These are phyloP conservation scores for Millerago galiae DNA, from an alignment of 805 yeast genomes.

Conservation along the genomic window DNA sequence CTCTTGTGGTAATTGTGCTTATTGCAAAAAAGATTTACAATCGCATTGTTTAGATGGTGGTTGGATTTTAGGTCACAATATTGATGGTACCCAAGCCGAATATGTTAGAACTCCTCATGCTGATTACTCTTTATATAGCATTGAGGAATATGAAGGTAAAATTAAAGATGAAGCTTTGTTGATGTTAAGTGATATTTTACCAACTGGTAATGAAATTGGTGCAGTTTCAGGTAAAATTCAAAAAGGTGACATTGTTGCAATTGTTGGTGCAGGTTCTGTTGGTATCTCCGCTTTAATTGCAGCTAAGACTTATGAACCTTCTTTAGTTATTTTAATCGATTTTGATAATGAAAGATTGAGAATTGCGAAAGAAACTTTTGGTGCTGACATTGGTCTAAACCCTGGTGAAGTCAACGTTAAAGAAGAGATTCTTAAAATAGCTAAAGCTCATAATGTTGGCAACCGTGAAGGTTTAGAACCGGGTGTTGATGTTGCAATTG, in stretches of 20 bases:
- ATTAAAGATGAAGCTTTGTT: conserved; percentile 45
- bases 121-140: conserved; percentile 30
- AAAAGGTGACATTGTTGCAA: conserved; percentile 53
- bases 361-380: conserved; percentile 48
- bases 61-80: conserved; percentile 48
- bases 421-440: conserved; percentile 30
- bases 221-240: conserved; percentile 47
- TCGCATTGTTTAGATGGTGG: conserved; percentile 55
- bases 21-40: conserved; percentile 48
- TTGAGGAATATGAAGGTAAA: conserved; percentile 28
- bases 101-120: conserved; percentile 49
- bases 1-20: conserved; percentile 52
- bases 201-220: conserved; percentile 64
- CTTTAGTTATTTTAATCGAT: conserved; percentile 50
- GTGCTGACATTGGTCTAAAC: conserved; percentile 54
- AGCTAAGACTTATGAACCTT: conserved; percentile 49
- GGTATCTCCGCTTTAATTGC: conserved; percentile 58
- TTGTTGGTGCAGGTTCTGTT: conserved; percentile 64
- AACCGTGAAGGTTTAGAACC: conserved; percentile 27
- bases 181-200: conserved; percentile 59
- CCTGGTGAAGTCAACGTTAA: conserved; percentile 38
- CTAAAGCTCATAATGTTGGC: conserved; percentile 19
- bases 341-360: conserved; percentile 51
- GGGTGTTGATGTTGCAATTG: conserved; percentile 56
- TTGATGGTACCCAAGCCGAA: conserved; percentile 66